Evolutionary conservation across 2,329 filamentous ascomycete genomes (phyloP), one percentile per base, ranked within the genome.

Genomic region (Talaromyces sp.): DNA sequence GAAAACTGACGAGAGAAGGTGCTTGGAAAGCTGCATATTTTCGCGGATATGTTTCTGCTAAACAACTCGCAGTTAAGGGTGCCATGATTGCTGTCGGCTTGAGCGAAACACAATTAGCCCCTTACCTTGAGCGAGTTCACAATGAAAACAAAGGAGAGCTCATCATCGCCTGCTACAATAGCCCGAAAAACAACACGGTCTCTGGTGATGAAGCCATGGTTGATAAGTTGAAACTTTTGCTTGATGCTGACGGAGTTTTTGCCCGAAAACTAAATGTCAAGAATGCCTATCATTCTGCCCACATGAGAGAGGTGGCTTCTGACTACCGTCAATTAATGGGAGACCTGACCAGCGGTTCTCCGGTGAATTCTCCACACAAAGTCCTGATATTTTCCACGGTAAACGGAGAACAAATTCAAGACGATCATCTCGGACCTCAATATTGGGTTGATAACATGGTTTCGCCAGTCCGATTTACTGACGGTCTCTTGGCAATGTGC

Each of bases 371-470:
- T 9, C 64, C 65, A 5, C 64, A 63, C 8, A 19, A 38, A 31
- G 66, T 65, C 17, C 62, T 46, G n/a, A 69, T 67, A 63, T 68
- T 68, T 32, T 70, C 68, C 1, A 70, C 65, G 12, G 65, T 70
- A 3, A 68, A 66, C 17, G 67, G 66, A 6, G n/a, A 64, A 26
- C 58, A 63, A 11, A 57, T 70, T 5, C 41, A 53, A 0, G 61
- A 63, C 1, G 57, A 65, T 3, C 5, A 55, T 52, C 56, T 69
- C 7, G 46, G 54, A n/a, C 55, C 60, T 19, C 59, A 61, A 21
- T 72, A 74, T 52, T 74, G 72, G 72, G 66, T 69, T 2, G 63
- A 67, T 2, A 74, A 74, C 26, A 65, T 74, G 65, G 62, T 70
- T 0, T 70, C 68, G 1, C 70, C 70, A 0, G 72, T 74, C 2